A percentile compares a stretch with the other conserved stretches of the same genome.
phyloP scores from a whole-genome alignment of 371 early-diverging fungal genomes.

The Blakeslea trispora region DNA sequence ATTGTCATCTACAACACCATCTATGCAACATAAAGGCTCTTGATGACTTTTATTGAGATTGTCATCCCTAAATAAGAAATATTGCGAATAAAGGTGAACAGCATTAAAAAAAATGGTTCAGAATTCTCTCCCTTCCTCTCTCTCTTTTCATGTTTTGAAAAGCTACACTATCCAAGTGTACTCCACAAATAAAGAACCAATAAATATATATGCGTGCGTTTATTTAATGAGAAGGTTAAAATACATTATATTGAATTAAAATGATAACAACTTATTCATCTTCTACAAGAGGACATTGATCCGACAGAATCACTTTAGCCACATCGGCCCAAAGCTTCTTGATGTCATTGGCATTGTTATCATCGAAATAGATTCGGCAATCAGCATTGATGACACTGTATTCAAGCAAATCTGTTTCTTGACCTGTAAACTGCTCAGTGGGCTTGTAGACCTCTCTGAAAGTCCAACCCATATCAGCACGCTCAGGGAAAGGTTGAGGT shows the following conservation, averaged over 20 bases:
- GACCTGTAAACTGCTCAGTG: slow-evolving; percentile 22
- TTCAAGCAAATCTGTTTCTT: slow-evolving; percentile 40
- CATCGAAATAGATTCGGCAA: slow-evolving; percentile 48
- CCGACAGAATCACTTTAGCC: slow-evolving; percentile 34
- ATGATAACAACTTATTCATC: slow-evolving; percentile 1
- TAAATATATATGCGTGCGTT: no score
- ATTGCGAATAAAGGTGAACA: no score
- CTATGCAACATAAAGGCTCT: no score
- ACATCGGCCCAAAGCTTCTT: slow-evolving; percentile 48
- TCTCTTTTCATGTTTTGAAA: no score
- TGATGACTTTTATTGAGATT: no score
- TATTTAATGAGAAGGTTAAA: background rate
- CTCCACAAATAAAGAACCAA: no score
- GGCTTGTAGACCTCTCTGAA: slow-evolving; percentile 55
- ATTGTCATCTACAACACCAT: no score
- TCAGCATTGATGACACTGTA: slow-evolving; percentile 53
- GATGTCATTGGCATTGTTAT: slow-evolving; percentile 46
- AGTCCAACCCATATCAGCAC: slow-evolving; percentile 58
- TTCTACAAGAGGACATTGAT: slow-evolving; percentile 38
- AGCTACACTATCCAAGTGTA: no score
- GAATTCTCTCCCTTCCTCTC: no score
- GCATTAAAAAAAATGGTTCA: no score
- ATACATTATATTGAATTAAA: no score
- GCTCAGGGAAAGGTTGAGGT: slow-evolving; percentile 49
- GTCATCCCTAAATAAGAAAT: no score